Conservation (phyloP, 352 stramenopile genomes). For the Phytophthora aleatoria region DNA sequence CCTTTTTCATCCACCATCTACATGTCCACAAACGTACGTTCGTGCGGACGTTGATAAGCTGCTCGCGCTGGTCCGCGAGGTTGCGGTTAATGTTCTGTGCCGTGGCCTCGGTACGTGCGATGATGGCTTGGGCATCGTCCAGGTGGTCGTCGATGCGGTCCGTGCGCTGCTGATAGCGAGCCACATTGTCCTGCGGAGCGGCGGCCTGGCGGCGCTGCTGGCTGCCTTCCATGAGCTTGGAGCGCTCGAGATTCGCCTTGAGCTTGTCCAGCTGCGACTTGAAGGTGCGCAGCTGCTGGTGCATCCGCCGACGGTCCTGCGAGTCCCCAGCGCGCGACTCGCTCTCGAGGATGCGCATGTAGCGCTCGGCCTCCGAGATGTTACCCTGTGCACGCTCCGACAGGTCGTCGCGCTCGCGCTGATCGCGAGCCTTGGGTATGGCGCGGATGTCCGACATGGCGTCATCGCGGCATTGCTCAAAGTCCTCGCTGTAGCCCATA, state of each 20-base stretch:
- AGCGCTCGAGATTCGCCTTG: constrained; percentile 79
- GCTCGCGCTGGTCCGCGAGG: constrained; percentile 67
- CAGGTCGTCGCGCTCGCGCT: constrained; percentile 51
- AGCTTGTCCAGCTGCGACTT: constrained; percentile 89
- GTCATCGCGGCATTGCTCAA: constrained; percentile 84
- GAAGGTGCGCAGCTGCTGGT: constrained; percentile 82
- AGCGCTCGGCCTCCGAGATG: constrained; percentile 80
- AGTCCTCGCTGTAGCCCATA: constrained; percentile 83
- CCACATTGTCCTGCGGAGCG: constrained; percentile 68
- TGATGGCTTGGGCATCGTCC: constrained; percentile 67
- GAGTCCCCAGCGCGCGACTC: constrained; percentile 79
- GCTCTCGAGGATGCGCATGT: constrained; percentile 86
- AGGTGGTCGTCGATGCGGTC: constrained; percentile 77
- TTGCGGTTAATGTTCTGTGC: constrained; percentile 75
- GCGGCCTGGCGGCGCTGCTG: constrained; percentile 62
- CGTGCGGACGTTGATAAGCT: constrained; percentile 73
- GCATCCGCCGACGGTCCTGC: constrained; percentile 83
- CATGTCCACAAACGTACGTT: constrained; percentile 52
- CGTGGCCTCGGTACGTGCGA: constrained; percentile 70
- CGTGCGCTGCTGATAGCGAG: constrained; percentile 72
- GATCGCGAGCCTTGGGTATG: constrained; percentile 48
- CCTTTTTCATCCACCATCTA: neutral
- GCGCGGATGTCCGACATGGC: constrained; percentile 72
- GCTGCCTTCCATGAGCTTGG: constrained; percentile 76
- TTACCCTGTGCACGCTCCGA: constrained; percentile 63